These are phyloP conservation scores for Tulasnella sp. DNA, from an alignment of 768 basidiomycete species.

Conservation along the genomic window DNA sequence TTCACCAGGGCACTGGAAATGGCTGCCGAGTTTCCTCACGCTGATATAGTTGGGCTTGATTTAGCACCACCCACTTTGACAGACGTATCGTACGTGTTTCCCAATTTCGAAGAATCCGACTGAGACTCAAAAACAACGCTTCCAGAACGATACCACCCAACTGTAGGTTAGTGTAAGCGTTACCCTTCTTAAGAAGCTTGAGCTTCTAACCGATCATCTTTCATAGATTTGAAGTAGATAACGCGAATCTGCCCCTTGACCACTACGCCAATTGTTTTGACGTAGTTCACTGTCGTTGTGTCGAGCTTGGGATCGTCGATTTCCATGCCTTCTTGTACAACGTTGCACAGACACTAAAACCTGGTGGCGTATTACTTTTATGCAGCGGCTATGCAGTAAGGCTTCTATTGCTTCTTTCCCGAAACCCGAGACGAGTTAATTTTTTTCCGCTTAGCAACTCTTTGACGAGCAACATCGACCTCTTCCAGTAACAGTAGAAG, in stretches of 20 bases:
- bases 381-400: constrained; percentile 10
- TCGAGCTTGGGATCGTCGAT: constrained; percentile 11
- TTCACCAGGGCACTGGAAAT: constrained; percentile 13
- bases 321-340: constrained; percentile 15
- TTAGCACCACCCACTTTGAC: constrained; percentile 8
- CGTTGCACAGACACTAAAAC: constrained; percentile 11
- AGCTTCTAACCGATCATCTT: too few relatives aligned
- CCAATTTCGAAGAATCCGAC: too few relatives aligned
- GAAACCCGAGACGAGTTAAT: constrained; percentile 3
- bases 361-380: constrained; percentile 15
- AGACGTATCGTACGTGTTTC: too few relatives aligned
- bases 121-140: too few relatives aligned
- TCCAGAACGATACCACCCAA: too few relatives aligned
- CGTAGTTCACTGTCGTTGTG: constrained; percentile 16
- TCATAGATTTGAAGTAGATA: constrained; percentile 12
- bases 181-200: too few relatives aligned
- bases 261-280: constrained; percentile 14
- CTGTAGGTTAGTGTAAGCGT: too few relatives aligned
- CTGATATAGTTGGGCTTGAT: constrained; percentile 11
- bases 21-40: constrained; percentile 8
- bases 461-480: background rate
- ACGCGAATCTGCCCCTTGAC: constrained; percentile 12
- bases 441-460: too few relatives aligned
- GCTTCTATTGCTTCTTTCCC: too few relatives aligned
- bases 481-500: constrained; percentile 7